These are phyloP conservation scores for Paragyromitra xinjiangensis DNA, from an alignment of 495 filamentous ascomycete genomes.

Conservation along the genomic window DNA sequence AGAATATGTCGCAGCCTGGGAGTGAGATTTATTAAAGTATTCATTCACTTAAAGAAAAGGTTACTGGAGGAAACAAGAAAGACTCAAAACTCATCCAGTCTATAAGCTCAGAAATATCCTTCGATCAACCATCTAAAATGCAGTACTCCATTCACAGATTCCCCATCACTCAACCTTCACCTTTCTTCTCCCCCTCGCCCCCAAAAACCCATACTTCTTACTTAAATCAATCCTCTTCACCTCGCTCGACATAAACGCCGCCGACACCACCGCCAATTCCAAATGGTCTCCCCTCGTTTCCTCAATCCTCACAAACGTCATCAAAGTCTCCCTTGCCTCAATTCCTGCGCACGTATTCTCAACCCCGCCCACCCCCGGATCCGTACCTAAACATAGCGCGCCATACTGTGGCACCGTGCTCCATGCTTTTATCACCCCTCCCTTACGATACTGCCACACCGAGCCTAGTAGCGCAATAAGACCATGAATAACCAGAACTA, in stretches of 20 bases:
- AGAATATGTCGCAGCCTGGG: neutral
- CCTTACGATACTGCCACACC: neutral
- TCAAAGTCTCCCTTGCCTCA: neutral
- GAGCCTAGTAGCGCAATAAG: neutral
- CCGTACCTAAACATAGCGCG: neutral
- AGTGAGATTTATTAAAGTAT: neutral
- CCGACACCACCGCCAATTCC: neutral
- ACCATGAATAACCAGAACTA: neutral
- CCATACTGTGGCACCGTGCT: constrained; percentile 1
- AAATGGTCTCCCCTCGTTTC: neutral
- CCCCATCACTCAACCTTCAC: neutral
- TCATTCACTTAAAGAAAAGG: neutral
- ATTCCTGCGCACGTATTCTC: constrained; percentile 25
- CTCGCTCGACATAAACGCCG: neutral
- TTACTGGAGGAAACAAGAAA: neutral
- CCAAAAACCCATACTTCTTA: neutral
- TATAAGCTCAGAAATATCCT: neutral
- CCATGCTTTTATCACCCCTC: constrained; percentile 15
- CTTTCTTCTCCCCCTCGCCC: neutral
- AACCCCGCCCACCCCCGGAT: neutral
- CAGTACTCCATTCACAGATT: neutral
- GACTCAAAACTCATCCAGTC: neutral
- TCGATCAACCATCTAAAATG: neutral
- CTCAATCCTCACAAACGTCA: constrained; percentile 1
- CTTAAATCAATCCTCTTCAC: neutral